Percentiles rank a stretch among this genome's conserved stretches.
phyloP scores from a whole-genome alignment of 1,284 basidiomycete genomes.

The Caloboletus inedulis region DNA sequence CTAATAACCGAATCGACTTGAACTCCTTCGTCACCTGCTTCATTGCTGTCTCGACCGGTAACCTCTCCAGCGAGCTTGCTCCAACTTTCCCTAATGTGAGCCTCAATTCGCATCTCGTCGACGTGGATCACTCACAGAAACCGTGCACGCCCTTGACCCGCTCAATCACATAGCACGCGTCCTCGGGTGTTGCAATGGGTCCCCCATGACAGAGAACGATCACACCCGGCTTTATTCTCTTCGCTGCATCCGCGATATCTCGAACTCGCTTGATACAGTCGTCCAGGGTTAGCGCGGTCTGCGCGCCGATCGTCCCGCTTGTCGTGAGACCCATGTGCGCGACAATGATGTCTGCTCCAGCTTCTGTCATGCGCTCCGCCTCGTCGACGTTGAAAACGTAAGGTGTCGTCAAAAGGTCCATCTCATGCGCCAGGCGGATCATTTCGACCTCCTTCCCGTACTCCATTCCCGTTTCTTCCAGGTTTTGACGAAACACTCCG shows the following conservation, averaged over 20 bases:
- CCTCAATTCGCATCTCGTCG: not conserved
- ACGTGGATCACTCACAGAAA: constrained; percentile 23
- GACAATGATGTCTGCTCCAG: constrained; percentile 31
- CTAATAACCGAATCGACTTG: constrained; percentile 24
- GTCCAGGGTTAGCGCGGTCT: constrained; percentile 24
- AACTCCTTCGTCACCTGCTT: constrained; percentile 18
- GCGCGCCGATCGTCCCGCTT: constrained; percentile 27
- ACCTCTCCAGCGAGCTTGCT: constrained; percentile 30
- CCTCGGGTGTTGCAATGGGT: constrained; percentile 25
- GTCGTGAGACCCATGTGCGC: constrained; percentile 34
- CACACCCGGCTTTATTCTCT: constrained; percentile 18
- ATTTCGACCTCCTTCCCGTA: constrained; percentile 34
- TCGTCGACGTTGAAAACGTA: constrained; percentile 30
- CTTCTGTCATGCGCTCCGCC: constrained; percentile 25
- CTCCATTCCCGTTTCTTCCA: constrained; percentile 33
- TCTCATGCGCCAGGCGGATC: constrained; percentile 27
- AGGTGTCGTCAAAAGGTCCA: constrained; percentile 30
- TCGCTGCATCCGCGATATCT: constrained; percentile 20
- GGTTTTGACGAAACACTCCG: constrained; percentile 30
- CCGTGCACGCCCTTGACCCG: constrained; percentile 24
- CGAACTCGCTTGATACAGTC: constrained; percentile 25
- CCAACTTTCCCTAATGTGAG: constrained; percentile 17
- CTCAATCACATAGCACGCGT: constrained; percentile 26
- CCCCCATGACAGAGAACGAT: constrained; percentile 31
- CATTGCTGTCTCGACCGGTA: constrained; percentile 27